These are phyloP conservation scores for Aspergillus awamori DNA, from an alignment of 2,329 filamentous ascomycete species.

Conservation along the genomic window DNA sequence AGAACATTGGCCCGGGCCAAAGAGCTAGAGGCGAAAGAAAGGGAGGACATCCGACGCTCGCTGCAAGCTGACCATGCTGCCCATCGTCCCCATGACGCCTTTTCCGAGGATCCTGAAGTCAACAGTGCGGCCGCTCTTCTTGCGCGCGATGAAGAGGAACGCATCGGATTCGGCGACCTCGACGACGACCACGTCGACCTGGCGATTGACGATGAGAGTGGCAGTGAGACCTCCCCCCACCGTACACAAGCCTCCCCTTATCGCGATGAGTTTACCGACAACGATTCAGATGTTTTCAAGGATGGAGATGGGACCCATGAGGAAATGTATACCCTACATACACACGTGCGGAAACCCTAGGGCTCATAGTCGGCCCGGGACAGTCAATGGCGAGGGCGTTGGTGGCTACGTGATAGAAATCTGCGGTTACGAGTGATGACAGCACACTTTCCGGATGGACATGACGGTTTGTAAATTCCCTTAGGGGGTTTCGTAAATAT, in stretches of 20 bases:
- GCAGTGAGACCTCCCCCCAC: conserved; percentile 30
- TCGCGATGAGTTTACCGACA: conserved; percentile 58
- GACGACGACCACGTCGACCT: conserved; percentile 46
- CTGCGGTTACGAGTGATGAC: conserved; percentile 13
- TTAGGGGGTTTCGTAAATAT: conserved; percentile 3
- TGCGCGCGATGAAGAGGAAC: conserved; percentile 48
- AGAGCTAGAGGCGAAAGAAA: conserved; percentile 53
- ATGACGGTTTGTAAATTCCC: not conserved
- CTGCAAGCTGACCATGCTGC: conserved; percentile 39
- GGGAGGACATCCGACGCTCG: conserved; percentile 41
- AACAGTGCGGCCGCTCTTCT: conserved; percentile 45
- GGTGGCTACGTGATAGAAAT: conserved; percentile 5
- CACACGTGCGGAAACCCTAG: conserved; percentile 31
- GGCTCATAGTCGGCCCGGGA: not conserved
- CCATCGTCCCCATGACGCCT: conserved; percentile 36
- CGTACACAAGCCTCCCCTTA: conserved; percentile 44
- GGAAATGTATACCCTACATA: conserved; percentile 47
- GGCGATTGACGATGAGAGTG: conserved; percentile 51
- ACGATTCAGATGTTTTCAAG: conserved; percentile 53
- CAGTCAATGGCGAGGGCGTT: not conserved
- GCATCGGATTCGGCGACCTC: conserved; percentile 45
- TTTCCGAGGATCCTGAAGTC: conserved; percentile 44
- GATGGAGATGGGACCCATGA: conserved; percentile 44
- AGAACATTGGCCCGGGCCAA: conserved; percentile 53
- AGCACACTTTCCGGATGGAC: not conserved